These are phyloP conservation scores for Colletotrichum musae DNA, from an alignment of 2,329 filamentous ascomycete species.

Conservation along the genomic window DNA sequence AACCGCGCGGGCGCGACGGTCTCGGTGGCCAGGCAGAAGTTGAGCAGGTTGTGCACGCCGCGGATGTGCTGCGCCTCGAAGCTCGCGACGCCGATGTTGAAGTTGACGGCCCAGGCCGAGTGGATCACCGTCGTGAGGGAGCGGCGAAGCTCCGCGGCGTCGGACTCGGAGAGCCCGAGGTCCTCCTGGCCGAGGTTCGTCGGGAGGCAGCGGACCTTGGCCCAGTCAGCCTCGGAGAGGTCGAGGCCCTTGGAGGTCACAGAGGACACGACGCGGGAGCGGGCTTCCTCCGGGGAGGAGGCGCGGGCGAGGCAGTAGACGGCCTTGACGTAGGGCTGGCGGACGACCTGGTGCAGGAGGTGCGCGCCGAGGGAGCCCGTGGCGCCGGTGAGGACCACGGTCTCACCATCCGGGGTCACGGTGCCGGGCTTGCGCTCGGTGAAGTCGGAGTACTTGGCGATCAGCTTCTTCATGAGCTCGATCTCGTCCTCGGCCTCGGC, in stretches of 20 bases:
- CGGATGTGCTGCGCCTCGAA: constrained; percentile 63
- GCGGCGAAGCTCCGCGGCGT: constrained; percentile 46
- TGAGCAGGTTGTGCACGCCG: constrained; percentile 61
- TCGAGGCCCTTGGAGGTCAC: constrained; percentile 52
- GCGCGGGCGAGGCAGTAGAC: constrained; percentile 67
- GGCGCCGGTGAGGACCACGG: constrained; percentile 69
- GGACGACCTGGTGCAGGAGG: constrained; percentile 69
- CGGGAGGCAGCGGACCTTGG: constrained; percentile 55
- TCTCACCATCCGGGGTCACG: constrained; percentile 46
- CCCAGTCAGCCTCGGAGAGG: constrained; percentile 51
- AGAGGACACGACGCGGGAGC: constrained; percentile 48
- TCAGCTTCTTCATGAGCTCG: constrained; percentile 50
- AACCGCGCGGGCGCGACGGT: constrained; percentile 54
- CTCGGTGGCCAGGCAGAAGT: constrained; percentile 53
- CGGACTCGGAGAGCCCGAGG: constrained; percentile 53
- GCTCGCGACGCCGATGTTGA: constrained; percentile 63
- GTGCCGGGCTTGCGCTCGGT: constrained; percentile 43
- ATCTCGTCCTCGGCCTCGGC: constrained; percentile 46
- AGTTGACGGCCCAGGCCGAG: constrained; percentile 69
- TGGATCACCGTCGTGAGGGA: constrained; percentile 62
- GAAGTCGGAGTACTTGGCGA: constrained; percentile 56
- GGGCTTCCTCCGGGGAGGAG: constrained; percentile 49
- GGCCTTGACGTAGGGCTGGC: constrained; percentile 67
- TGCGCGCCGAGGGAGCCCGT: constrained; percentile 75
- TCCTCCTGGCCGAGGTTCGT: constrained; percentile 56